A percentile compares a stretch with the other conserved stretches of the same genome.
Evolutionary conservation across 2,329 filamentous ascomycete genomes (phyloP).

Genomic region (Pseudocercospora cruenta): DNA sequence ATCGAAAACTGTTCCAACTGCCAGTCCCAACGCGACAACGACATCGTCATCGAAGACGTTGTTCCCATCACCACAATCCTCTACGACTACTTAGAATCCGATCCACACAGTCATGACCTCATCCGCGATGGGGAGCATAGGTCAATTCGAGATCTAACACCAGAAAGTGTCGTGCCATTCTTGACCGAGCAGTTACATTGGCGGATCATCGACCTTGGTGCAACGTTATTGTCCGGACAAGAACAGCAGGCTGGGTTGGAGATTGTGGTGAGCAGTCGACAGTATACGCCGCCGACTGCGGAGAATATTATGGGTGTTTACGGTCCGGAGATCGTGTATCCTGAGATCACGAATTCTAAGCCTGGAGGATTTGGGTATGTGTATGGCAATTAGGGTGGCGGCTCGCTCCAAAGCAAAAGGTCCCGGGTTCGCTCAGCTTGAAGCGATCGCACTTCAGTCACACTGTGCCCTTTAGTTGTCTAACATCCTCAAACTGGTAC

Average conservation of each 20-base stretch:
- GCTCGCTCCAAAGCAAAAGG: too few relatives aligned
- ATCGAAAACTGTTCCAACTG: conserved; percentile 3
- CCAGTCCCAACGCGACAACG: not conserved
- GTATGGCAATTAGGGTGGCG: too few relatives aligned
- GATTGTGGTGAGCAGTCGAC: not conserved
- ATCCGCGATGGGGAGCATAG: not conserved
- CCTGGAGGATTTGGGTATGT: not conserved
- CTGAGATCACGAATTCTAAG: not conserved
- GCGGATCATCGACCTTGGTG: not conserved
- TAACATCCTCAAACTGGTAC: too few relatives aligned
- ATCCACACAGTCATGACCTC: not conserved
- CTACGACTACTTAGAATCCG: not conserved
- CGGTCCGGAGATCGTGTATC: not conserved
- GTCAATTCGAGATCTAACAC: not conserved
- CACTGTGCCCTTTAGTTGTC: too few relatives aligned
- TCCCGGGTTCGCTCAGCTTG: too few relatives aligned
- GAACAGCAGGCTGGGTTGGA: not conserved
- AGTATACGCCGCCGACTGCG: not conserved
- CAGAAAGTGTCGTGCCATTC: not conserved
- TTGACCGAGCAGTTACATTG: not conserved
- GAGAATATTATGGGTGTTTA: not conserved
- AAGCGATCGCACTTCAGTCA: too few relatives aligned
- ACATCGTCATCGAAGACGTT: not conserved
- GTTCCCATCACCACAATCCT: not conserved
- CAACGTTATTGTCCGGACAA: not conserved